Conservation (phyloP, 352 stramenopile genomes). For the Phytophthora pistaciae region DNA sequence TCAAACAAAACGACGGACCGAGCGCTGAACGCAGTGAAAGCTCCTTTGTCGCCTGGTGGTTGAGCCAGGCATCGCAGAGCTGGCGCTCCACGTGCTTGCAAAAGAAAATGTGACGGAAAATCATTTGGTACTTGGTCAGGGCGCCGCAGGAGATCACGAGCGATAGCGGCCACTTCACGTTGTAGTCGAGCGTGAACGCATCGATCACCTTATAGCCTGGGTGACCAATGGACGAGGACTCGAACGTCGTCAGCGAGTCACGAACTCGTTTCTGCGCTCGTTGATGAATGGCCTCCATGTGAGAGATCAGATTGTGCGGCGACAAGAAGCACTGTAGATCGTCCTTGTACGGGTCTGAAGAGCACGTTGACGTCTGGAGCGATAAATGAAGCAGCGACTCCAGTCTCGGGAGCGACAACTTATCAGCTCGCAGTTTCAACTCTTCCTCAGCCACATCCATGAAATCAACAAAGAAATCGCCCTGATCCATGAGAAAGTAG, state of each 20-base stretch:
- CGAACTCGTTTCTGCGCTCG: conserved; percentile 70
- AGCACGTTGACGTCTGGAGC: conserved; percentile 94
- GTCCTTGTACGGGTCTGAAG: conserved; percentile 90
- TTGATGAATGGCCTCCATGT: conserved; percentile 94
- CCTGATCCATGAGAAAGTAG: conserved; percentile 99
- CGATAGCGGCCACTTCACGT: conserved; percentile 97
- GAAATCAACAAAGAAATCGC: conserved; percentile 99
- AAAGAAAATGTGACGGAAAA: conserved; percentile 99
- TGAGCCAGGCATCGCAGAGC: conserved; percentile 96
- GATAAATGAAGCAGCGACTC: conserved; percentile 96
- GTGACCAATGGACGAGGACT: conserved; percentile 70
- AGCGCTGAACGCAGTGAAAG: conserved; percentile 89
- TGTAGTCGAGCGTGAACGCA: conserved; percentile 96
- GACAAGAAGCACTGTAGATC: conserved; percentile 91
- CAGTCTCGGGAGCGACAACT: conserved; percentile 89
- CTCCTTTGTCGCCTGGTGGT: conserved; percentile 95
- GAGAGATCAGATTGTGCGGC: conserved; percentile 89
- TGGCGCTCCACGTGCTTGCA: conserved; percentile 98
- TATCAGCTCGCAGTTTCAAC: conserved; percentile 89
- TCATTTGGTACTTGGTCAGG: conserved; percentile 98
- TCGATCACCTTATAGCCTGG: conserved; percentile 95
- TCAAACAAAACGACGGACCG: conserved; percentile 94
- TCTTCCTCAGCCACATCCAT: conserved; percentile 97
- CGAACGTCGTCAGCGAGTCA: conserved; percentile 81
- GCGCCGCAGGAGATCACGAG: conserved; percentile 96